phyloP scores from a whole-genome alignment of 495 filamentous ascomycete species.

The Aspergillus homomorphus region DNA sequence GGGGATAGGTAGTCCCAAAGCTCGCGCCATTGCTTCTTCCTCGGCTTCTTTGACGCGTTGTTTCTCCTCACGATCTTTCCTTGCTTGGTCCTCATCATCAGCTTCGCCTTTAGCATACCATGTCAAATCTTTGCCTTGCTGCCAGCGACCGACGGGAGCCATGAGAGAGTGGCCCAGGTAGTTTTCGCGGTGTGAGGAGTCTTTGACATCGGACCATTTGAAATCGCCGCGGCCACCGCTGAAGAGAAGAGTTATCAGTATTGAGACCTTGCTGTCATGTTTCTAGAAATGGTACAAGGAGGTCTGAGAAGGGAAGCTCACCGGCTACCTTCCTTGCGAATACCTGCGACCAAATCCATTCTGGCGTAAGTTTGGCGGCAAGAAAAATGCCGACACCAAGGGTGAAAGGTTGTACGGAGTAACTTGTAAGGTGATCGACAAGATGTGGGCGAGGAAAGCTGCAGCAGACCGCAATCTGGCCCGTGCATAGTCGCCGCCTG shows the following conservation, averaged over 20 bases:
- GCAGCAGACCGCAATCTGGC: constrained; percentile 13
- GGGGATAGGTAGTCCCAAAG: constrained; percentile 73
- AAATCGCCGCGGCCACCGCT: constrained; percentile 90
- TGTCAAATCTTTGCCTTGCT: constrained; percentile 75
- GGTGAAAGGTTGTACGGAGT: no score
- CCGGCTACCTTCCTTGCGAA: constrained; percentile 90
- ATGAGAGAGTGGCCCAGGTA: constrained; percentile 96
- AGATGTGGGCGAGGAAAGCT: not conserved
- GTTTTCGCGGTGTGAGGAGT: constrained; percentile 86
- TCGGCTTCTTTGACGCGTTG: constrained; percentile 85
- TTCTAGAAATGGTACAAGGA: not conserved
- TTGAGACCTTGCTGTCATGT: not conserved
- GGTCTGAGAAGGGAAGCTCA: constrained; percentile 25
- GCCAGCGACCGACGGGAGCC: constrained; percentile 95
- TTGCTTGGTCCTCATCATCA: constrained; percentile 55
- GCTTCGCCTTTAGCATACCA: constrained; percentile 83
- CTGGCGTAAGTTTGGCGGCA: constrained; percentile 6
- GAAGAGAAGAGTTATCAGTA: constrained; percentile 15
- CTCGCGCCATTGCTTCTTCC: constrained; percentile 80
- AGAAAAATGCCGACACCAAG: no score
- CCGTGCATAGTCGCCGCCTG: constrained; percentile 22
- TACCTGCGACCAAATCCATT: constrained; percentile 92
- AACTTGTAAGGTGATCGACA: no score
- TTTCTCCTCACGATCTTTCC: constrained; percentile 68
- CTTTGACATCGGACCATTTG: constrained; percentile 92